Evolutionary conservation across 163 green algal species (phyloP), one percentile per base, ranked within the genome.

Genomic region (Scenedesmus sp.): DNA sequence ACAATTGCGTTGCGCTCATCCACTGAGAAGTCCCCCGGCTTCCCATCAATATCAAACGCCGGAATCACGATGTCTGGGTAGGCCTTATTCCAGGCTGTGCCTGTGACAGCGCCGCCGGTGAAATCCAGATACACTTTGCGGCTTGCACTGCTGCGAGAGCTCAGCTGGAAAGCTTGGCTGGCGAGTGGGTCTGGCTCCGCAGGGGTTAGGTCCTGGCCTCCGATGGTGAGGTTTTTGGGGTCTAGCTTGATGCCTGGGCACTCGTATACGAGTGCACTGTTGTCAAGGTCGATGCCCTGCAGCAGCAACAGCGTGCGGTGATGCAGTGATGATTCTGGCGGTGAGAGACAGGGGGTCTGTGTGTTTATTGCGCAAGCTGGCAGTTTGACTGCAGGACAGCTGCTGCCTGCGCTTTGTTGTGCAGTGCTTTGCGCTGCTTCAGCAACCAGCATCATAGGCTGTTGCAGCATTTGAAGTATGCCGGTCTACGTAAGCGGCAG

Each of bases 91-190:
- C 88, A 92, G 2, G 81, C 81, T 1, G 88, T 88, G 62, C n/a
- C 46, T 5, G 52, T 55, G 0, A 64, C 10, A 3, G 54, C 73
- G 20, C 55, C 34, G n/a, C 88, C 88, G 1, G n/a, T 70, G 26
- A 92, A 92, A n/a, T 92, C 81, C 0, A 92, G 81, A 10, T 64
- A 62, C n/a, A 92, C 46, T 16, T 84, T 83, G 52, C 55, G 52
- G 9, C 6, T 26, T 4, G 88, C 81, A 5, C 52, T 64, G 16
- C 64, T 73, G 2, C 88, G 88, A 1, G 77, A 88, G 81, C n/a
- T 34, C 23, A 92, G 88, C 16, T 88, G 59, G 76, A 92, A 92
- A 0, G 88, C 88, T 15, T 88, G 46, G 52, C 52, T 66, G 15
- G 87, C 87, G 4, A 86, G 15, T 3, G 87, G 74, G 59, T 86